Evolutionary conservation across 768 basidiomycete species (phyloP), one percentile per base, ranked within the genome.

Genomic region (Brasilioporus rufonigricans): DNA sequence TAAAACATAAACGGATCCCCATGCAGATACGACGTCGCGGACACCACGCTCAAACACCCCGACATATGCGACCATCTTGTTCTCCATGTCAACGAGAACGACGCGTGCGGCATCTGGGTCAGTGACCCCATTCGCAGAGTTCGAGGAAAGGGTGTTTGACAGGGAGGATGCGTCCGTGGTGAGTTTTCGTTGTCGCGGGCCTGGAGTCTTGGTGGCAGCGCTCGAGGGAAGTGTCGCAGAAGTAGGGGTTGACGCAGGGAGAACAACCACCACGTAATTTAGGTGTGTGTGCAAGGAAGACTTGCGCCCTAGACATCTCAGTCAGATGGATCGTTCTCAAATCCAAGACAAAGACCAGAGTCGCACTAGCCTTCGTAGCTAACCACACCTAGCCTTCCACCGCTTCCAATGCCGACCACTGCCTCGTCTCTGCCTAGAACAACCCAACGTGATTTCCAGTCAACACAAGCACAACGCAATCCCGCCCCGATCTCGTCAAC

Each of bases 401-500:
- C 91, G 0, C 82, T 79, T 1, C 87, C 85, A 63, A 91, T 93
- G 9, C 89, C 76, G 62, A 95, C 95, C 23, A 98, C 86, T 4
- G 93, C 95, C 64, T 98, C 97, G 44, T 97, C 91, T 53, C 90
- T 73, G 0, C 93, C 96, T 2, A 98, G 80, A 13, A 93, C 82
- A 62, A 98, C 85, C 64, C 89, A 85, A 40, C 75, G 76, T n/a
- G 76, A 76, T 33, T 78, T 76, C 80, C 84, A 82, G 63, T 94
- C 86, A 80, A 93, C 86, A 32, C 81, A 81, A 1, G 89, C 88
- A 65, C 96, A 98, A 0, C 93, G 89, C 16, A 98, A 69, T 0
- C 80, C 89, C 38, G 84, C 84, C 0, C 97, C 96, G 16, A 89
- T 80, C 60, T 98, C 94, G 61, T 98, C 93, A 1, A 97, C 82